A percentile compares a stretch with the other conserved stretches of the same genome.
Evolutionary conservation across 1,284 basidiomycete genomes (phyloP).

Genomic region (Trichosporon coremiiforme): DNA sequence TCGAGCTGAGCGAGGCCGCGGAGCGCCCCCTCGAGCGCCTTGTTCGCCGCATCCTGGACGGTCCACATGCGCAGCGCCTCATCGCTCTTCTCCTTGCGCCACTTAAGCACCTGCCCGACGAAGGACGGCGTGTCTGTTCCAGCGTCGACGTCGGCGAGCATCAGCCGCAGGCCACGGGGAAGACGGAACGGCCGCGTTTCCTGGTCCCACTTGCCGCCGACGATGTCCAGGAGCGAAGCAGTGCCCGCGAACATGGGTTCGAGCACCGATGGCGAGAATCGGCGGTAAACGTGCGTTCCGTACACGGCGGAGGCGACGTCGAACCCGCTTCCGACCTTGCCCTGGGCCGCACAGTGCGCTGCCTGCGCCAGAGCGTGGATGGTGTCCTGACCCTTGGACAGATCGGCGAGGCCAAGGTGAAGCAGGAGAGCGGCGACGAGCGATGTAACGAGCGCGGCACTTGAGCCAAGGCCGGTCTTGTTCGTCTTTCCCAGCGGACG

Average conservation of each 20-base stretch:
- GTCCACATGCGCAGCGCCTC: conserved; percentile 71
- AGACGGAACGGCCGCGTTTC: conserved; percentile 70
- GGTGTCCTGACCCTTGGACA: conserved; percentile 56
- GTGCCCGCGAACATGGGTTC: conserved; percentile 65
- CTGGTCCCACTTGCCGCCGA: conserved; percentile 48
- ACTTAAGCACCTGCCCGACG: conserved; percentile 82
- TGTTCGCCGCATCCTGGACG: conserved; percentile 61
- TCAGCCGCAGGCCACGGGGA: conserved; percentile 74
- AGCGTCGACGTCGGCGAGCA: conserved; percentile 89
- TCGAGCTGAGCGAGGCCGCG: conserved; percentile 45
- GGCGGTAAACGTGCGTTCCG: conserved; percentile 89
- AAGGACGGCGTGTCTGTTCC: conserved; percentile 91
- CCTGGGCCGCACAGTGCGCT: conserved; percentile 94
- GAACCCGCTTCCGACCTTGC: conserved; percentile 97
- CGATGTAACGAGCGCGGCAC: background rate
- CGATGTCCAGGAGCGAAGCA: conserved; percentile 58
- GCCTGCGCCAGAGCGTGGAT: conserved; percentile 95
- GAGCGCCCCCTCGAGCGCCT: conserved; percentile 42
- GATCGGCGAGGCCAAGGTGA: conserved; percentile 69
- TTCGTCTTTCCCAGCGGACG: conserved; percentile 76
- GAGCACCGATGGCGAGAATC: conserved; percentile 77
- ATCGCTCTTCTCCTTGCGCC: conserved; percentile 68
- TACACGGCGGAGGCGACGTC: conserved; percentile 93
- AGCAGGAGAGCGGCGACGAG: conserved; percentile 76
- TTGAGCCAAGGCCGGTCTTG: conserved; percentile 85